Percentiles rank a stretch among this genome's conserved stretches.
Conservation (phyloP, 202 grass and related monocot genomes). For the Digitaria exilis region DNA sequence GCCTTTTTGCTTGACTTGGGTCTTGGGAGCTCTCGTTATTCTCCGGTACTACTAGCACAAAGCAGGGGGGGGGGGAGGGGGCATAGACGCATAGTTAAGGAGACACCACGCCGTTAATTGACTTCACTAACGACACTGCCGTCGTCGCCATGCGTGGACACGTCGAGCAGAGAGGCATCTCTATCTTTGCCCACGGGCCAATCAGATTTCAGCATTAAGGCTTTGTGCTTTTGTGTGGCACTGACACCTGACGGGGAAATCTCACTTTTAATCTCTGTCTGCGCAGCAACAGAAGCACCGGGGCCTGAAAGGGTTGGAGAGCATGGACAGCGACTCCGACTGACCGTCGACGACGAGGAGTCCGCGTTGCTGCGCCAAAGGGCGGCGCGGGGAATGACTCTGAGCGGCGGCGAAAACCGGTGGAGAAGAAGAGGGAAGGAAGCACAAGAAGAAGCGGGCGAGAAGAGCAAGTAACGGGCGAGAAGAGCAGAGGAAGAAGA, state of each 20-base stretch:
- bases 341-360: not conserved
- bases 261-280: not conserved
- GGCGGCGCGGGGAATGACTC: not conserved
- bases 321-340: slow-evolving; percentile 65
- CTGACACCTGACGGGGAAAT: not conserved
- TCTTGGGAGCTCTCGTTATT: not conserved
- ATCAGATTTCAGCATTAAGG: not conserved
- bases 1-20: not conserved
- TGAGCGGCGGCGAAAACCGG: not conserved
- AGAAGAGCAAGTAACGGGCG: not conserved
- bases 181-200: not conserved
- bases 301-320: slow-evolving; percentile 70
- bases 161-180: not conserved
- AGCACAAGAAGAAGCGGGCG: not conserved
- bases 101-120: not conserved
- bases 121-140: not conserved
- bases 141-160: not conserved
- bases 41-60: not conserved
- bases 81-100: too few relatives aligned
- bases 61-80: too few relatives aligned
- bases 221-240: not conserved
- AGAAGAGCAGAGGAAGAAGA: not conserved
- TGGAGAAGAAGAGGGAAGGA: too few relatives aligned
- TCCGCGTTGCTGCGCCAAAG: not conserved
- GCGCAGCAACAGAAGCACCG: slow-evolving; percentile 47